Evolutionary conservation across 2,329 filamentous ascomycete genomes (phyloP).

Genomic region (Aspergillus ustus): DNA sequence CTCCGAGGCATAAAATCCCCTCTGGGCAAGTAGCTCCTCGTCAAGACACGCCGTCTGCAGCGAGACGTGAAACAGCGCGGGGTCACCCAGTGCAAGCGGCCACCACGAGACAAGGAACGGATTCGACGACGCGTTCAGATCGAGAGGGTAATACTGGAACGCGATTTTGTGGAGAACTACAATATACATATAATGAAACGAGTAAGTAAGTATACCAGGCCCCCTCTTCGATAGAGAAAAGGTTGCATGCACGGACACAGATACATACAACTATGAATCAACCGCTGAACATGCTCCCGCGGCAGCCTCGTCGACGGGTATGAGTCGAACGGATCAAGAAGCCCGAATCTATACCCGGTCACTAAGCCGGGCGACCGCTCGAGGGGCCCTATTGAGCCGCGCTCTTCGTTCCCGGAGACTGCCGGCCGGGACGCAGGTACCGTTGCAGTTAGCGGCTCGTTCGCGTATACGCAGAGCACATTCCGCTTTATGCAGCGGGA

Average conservation of each 20-base stretch:
- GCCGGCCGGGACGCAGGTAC: conserved; percentile 4
- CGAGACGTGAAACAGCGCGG: conserved; percentile 63
- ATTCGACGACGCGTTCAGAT: conserved; percentile 58
- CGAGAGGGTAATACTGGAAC: conserved; percentile 64
- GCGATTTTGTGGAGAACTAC: conserved; percentile 63
- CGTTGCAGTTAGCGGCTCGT: conserved; percentile 52
- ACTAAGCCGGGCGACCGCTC: conserved; percentile 19
- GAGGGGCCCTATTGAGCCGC: conserved; percentile 11
- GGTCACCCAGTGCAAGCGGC: conserved; percentile 61
- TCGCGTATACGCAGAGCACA: conserved; percentile 57
- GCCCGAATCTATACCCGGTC: conserved; percentile 37
- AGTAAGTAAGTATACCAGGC: no score
- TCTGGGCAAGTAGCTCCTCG: conserved; percentile 57
- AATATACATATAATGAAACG: no score
- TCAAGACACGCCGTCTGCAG: conserved; percentile 64
- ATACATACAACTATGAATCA: conserved; percentile 61
- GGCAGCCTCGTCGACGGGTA: conserved; percentile 60
- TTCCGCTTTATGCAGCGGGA: conserved; percentile 59
- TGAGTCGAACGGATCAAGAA: conserved; percentile 61
- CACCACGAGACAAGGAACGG: conserved; percentile 65
- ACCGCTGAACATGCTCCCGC: conserved; percentile 55
- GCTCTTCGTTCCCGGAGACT: conserved; percentile 17
- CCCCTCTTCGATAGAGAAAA: no score
- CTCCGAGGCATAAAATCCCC: conserved; percentile 59
- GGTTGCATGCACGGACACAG: neutral